These are phyloP conservation scores for Podospora australis DNA, from an alignment of 495 filamentous ascomycete species.

Conservation along the genomic window DNA sequence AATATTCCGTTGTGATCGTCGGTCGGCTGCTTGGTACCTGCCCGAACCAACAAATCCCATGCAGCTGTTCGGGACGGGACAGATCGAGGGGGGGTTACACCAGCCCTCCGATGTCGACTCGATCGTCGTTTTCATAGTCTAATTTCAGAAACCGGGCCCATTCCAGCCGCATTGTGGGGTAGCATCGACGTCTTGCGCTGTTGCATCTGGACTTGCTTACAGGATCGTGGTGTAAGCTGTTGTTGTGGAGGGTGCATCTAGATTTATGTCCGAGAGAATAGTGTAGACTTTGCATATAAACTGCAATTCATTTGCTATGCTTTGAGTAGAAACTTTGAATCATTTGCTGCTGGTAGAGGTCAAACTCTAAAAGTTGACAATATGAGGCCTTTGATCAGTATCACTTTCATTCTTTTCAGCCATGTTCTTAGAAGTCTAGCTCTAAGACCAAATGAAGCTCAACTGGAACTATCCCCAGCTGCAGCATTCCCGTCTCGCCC, in stretches of 20 bases:
- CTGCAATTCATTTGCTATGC: background rate
- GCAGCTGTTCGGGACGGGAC: background rate
- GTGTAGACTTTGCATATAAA: no score
- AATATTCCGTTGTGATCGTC: no score
- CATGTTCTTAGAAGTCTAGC: background rate
- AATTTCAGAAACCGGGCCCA: background rate
- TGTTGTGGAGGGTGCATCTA: background rate
- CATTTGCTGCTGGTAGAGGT: background rate
- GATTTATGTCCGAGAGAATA: no score
- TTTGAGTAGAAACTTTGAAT: background rate
- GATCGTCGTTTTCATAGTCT: background rate
- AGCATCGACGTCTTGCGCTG: background rate
- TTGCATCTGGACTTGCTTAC: background rate
- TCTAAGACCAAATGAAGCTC: background rate
- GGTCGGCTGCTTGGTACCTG: background rate
- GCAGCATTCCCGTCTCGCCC: background rate
- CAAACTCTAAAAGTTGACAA: background rate
- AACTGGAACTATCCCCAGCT: background rate
- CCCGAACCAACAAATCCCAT: background rate
- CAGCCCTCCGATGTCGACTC: background rate
- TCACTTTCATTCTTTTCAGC: background rate
- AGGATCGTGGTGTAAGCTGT: background rate
- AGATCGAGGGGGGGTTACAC: background rate
- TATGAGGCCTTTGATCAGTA: background rate
- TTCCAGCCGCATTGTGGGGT: background rate